phyloP scores from a whole-genome alignment of 1,139 yeast genomes.

The Geotrichum armillariae region DNA sequence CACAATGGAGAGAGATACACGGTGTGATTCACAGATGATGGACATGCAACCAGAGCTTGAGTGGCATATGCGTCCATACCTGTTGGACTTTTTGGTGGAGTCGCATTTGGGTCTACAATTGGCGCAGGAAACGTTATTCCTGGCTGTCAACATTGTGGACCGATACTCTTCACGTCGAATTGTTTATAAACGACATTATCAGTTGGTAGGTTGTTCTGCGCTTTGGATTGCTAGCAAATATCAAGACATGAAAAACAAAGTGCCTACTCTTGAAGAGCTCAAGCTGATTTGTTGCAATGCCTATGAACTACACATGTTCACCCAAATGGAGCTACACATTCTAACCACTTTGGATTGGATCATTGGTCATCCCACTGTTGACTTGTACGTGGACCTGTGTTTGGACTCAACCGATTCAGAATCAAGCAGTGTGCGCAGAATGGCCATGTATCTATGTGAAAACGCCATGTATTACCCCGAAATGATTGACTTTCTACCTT shows the following conservation, averaged over 20 bases:
- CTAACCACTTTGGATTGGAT: slow-evolving; percentile 84
- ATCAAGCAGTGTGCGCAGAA: slow-evolving; percentile 50
- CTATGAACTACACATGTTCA: slow-evolving; percentile 85
- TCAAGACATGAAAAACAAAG: slow-evolving; percentile 81
- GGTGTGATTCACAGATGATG: slow-evolving; percentile 56
- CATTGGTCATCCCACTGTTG: slow-evolving; percentile 55
- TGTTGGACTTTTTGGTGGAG: slow-evolving; percentile 80
- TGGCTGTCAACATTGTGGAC: slow-evolving; percentile 80
- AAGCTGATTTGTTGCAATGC: slow-evolving; percentile 79
- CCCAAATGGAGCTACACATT: slow-evolving; percentile 93
- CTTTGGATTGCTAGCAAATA: slow-evolving; percentile 95
- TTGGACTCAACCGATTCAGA: slow-evolving; percentile 31
- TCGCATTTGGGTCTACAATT: slow-evolving; percentile 75
- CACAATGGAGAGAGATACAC: slow-evolving; percentile 7
- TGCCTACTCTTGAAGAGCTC: slow-evolving; percentile 79
- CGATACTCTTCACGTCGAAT: slow-evolving; percentile 89
- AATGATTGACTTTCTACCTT: slow-evolving; percentile 61
- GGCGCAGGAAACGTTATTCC: slow-evolving; percentile 75
- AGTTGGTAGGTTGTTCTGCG: slow-evolving; percentile 88
- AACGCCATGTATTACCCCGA: slow-evolving; percentile 69
- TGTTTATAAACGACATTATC: slow-evolving; percentile 90
- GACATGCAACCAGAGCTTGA: slow-evolving; percentile 89
- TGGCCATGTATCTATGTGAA: slow-evolving; percentile 70
- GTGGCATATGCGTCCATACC: slow-evolving; percentile 90
- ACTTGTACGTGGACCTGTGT: slow-evolving; percentile 37